phyloP scores from a whole-genome alignment of 768 basidiomycete genomes.

The Coprinopsis sp. region DNA sequence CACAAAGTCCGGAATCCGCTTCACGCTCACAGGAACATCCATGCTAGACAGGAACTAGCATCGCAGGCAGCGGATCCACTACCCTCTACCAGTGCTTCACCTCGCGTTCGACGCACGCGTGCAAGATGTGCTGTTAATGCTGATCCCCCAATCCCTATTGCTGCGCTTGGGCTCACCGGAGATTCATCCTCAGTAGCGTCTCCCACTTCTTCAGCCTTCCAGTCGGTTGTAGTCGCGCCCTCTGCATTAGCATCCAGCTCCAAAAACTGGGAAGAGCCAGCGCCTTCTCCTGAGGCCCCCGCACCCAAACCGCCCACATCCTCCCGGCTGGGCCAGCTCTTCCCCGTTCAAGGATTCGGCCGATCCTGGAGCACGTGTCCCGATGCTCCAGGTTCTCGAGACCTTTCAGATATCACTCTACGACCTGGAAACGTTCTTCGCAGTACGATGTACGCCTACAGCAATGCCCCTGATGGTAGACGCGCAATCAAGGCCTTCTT shows the following conservation, averaged over 20 bases:
- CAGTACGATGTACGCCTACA: slow-evolving; percentile 35
- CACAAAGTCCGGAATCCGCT: too few species aligned
- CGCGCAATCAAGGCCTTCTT: slow-evolving; percentile 46
- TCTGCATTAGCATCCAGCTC: not conserved
- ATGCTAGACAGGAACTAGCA: too few species aligned
- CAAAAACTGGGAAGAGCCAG: too few species aligned
- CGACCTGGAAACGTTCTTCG: slow-evolving; percentile 32
- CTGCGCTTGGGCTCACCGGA: too few species aligned
- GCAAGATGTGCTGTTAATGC: too few species aligned
- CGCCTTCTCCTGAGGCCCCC: not conserved
- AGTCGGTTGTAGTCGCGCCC: not conserved
- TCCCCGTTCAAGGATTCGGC: slow-evolving; percentile 31
- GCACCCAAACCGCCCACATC: not conserved
- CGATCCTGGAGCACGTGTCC: slow-evolving; percentile 45
- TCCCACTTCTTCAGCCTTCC: too few species aligned
- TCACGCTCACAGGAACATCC: too few species aligned
- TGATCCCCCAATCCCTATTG: too few species aligned
- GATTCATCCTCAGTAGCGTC: too few species aligned
- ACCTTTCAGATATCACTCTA: slow-evolving; percentile 41
- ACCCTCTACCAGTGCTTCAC: too few species aligned
- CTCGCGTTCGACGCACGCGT: too few species aligned
- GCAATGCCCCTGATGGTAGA: slow-evolving; percentile 45
- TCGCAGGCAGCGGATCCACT: too few species aligned
- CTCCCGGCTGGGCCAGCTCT: slow-evolving; percentile 28
- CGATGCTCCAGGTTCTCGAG: slow-evolving; percentile 26